Percentiles rank a stretch among this genome's conserved stretches.
Evolutionary conservation across 257 asterid genomes (phyloP).

Genomic region (Solanum lignicaule): DNA sequence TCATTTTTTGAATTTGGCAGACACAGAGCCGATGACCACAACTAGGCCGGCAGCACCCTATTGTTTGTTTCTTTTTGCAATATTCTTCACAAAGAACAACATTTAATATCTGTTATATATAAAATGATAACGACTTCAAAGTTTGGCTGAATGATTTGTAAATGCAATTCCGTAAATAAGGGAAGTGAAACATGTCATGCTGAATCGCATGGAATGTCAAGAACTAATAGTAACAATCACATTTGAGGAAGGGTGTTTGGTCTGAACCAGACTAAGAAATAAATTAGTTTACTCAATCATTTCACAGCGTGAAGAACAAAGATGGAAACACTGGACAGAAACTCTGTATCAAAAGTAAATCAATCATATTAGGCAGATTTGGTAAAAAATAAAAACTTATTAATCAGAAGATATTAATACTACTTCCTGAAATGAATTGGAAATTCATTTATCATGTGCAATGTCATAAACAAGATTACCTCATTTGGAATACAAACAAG

Average conservation of each 20-base stretch:
- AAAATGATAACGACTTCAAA: not conserved
- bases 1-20: conserved; percentile 25
- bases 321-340: not conserved
- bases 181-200: conserved; percentile 17
- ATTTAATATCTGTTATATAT: not conserved
- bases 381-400: not conserved
- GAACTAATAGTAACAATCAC: not conserved
- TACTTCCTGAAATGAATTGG: not conserved
- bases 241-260: not conserved
- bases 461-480: not conserved
- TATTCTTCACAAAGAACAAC: not conserved
- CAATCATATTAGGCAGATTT: not conserved
- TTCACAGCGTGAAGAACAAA: not conserved
- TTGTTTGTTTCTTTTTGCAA: not conserved
- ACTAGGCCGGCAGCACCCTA: not conserved
- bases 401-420: not conserved
- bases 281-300: not conserved
- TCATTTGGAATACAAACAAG: not conserved
- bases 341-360: not conserved
- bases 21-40: not conserved
- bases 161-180: not conserved
- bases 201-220: conserved; percentile 22
- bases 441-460: conserved; percentile 9
- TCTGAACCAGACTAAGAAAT: not conserved
- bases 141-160: not conserved